Percentiles rank a stretch among this genome's conserved stretches.
These are phyloP conservation scores for Diaporthe vaccinii DNA, from an alignment of 2,329 filamentous ascomycete species.

Conservation along the genomic window DNA sequence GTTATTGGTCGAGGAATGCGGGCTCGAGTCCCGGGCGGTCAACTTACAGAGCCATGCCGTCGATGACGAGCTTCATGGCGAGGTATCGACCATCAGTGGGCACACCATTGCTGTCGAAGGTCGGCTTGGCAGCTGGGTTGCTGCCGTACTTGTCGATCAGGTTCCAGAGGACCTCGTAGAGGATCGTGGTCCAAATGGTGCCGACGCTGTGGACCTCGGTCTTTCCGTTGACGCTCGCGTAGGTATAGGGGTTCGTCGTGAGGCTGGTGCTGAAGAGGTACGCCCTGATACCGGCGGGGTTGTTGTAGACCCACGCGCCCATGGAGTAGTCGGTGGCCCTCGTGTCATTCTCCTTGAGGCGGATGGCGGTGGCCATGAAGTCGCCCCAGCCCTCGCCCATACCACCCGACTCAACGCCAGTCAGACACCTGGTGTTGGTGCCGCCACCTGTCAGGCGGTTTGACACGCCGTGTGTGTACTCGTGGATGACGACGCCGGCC, in stretches of 20 bases:
- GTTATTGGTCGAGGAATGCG: no score
- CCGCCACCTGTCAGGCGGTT: slow-evolving; percentile 72
- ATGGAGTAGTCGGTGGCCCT: slow-evolving; percentile 61
- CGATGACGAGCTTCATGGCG: slow-evolving; percentile 65
- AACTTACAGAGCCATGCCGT: slow-evolving; percentile 61
- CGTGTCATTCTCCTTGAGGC: slow-evolving; percentile 60
- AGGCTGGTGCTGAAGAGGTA: slow-evolving; percentile 66
- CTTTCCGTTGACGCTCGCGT: slow-evolving; percentile 57
- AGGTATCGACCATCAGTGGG: slow-evolving; percentile 67
- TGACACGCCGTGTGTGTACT: slow-evolving; percentile 69
- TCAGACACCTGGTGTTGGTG: slow-evolving; percentile 63
- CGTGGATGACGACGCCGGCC: slow-evolving; percentile 71
- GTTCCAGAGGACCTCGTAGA: slow-evolving; percentile 72
- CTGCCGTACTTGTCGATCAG: slow-evolving; percentile 69
- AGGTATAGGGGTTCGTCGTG: slow-evolving; percentile 64
- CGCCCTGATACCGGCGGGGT: slow-evolving; percentile 59
- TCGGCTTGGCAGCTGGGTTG: slow-evolving; percentile 57
- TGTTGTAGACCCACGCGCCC: slow-evolving; percentile 63
- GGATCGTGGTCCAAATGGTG: slow-evolving; percentile 64
- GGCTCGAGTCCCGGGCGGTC: neutral
- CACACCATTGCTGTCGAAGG: slow-evolving; percentile 57
- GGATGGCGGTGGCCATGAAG: slow-evolving; percentile 66
- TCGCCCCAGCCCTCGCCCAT: slow-evolving; percentile 73
- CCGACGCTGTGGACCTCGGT: slow-evolving; percentile 62
- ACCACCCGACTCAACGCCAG: slow-evolving; percentile 62